Conservation (phyloP, 495 filamentous ascomycete species). For the Aspergillus egyptiacus region DNA sequence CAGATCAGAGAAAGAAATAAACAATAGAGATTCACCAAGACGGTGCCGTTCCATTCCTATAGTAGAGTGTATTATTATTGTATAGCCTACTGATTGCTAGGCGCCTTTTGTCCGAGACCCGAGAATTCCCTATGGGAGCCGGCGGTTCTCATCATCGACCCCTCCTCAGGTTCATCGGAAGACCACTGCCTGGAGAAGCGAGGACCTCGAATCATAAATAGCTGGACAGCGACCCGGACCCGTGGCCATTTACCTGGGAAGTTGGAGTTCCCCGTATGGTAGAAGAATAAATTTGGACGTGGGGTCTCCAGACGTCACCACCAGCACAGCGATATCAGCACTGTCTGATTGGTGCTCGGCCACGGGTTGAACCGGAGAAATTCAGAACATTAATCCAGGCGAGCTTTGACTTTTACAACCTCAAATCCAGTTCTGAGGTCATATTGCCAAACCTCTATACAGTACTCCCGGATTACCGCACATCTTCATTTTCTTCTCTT, state of each 20-base stretch:
- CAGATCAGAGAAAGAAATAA: constrained; percentile 11
- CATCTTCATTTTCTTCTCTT: not conserved
- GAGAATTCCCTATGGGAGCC: constrained; percentile 8
- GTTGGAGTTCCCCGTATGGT: too few species aligned
- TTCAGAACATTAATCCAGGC: too few species aligned
- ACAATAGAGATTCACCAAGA: constrained; percentile 5
- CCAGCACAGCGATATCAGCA: constrained; percentile 9
- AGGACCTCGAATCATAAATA: too few species aligned
- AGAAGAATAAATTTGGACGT: not conserved
- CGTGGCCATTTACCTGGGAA: too few species aligned
- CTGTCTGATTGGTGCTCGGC: constrained; percentile 18
- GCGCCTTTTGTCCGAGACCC: constrained; percentile 6
- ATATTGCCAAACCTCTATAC: not conserved
- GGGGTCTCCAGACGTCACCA: constrained; percentile 15
- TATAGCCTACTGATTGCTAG: not conserved
- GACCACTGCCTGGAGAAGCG: too few species aligned
- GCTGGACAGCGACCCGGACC: too few species aligned
- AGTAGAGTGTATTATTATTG: not conserved
- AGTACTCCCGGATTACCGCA: not conserved
- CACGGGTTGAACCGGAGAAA: constrained; percentile 22
- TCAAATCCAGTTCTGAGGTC: not conserved
- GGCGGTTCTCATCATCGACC: not conserved
- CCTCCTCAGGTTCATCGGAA: not conserved
- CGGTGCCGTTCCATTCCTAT: not conserved
- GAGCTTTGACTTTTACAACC: constrained; percentile 4